Base-by-base conservation (phyloP, 208 protist genomes). In the Novymonas esmeraldas region DNA sequence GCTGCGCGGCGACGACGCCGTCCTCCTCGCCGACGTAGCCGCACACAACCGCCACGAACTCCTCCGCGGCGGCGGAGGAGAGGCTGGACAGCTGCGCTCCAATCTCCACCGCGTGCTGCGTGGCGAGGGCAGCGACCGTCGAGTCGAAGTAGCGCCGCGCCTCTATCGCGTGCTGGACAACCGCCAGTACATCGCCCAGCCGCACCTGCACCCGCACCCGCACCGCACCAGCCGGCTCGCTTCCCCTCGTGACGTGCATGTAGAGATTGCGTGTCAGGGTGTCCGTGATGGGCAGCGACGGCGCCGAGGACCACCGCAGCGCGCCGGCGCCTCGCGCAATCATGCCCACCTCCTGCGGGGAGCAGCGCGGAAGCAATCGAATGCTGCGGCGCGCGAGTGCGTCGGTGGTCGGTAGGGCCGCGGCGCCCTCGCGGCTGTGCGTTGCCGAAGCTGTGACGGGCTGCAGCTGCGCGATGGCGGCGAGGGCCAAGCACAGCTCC, bases 401-500 rank as follows among this genome's bases (percentile, higher is more conserved):
- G 6, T 60, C 72, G 1, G 38, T 50, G 14, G 34, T n/a, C n/a
- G n/a, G n/a, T n/a, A 44, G 22, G 39, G 46, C 6, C 20, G 26
- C 1, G 42, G 26, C 7, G 31, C 64, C 0, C 22, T 73, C 41
- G 48, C 57, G 68, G 36, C 46, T 13, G 38, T 31, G 33, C 3
- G 56, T 22, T 6, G 64, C 10, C 34, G 42, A 5, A 10, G 31
- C 50, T 3, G 42, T 3, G 13, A 10, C 26, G 13, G 62, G 63
- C 52, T 29, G 51, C 36, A 91, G 70, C 49, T 79, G 79, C 6
- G 65, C 70, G 18, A 86, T 33, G 0, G 90, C 87, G 16, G 79
- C 79, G 38, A 95, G 75, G 0, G 90, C 76, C 4, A 95, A 71
- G 41, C 86, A 93, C 20, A 95, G 54, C 59, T 93, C 68, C 45